Base-by-base conservation (phyloP, 306 rosid species). In the Neltuma alba region DNA sequence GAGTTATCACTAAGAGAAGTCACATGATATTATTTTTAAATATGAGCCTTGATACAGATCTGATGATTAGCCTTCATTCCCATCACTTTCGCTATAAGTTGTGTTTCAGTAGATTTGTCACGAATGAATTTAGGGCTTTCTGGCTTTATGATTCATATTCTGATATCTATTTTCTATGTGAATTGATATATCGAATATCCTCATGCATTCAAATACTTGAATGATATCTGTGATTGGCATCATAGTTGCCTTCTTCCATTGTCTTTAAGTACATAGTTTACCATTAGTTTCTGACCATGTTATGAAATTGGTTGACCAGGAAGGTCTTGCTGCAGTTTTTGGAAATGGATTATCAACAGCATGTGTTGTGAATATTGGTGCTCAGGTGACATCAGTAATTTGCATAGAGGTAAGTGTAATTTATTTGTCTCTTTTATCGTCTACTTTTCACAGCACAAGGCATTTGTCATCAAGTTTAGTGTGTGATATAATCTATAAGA, bases 281-380 rank as follows among this genome's bases (percentile, higher is more conserved):
- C 76, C 75, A 44, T 27, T 64, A 64, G 45, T 50, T 54, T 71
- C 82, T 84, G 76, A 76, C 66, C 76, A 31, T 65, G 52, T 79
- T 85, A 45, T 65, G 80, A 75, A 70, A 71, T 79, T 83, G 79
- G 66, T 69, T 91, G 90, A 72, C 55, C 91, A 95, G 99, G 98
- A 95, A 87, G 98, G 98, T 80, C 88, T 93, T 75, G 99, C 99
- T 74, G 97, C 98, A 57, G 89, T 93, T 81, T 95, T 95, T 40
- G 99, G 99, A 79, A 95, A 90, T 86, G 99, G 99, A 76, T 83
- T 93, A 79, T 95, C 98, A 78, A 93, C 98, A 16, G 95, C 98
- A 34, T 95, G 99, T 84, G 91, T 91, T 70, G 97, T 93, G 70
- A 93, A 88, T 81, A 90, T 95, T 73, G 98, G 99, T 81, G 93